Base-by-base conservation (phyloP, 805 yeast species). In the Lipomyces starkeyi region DNA sequence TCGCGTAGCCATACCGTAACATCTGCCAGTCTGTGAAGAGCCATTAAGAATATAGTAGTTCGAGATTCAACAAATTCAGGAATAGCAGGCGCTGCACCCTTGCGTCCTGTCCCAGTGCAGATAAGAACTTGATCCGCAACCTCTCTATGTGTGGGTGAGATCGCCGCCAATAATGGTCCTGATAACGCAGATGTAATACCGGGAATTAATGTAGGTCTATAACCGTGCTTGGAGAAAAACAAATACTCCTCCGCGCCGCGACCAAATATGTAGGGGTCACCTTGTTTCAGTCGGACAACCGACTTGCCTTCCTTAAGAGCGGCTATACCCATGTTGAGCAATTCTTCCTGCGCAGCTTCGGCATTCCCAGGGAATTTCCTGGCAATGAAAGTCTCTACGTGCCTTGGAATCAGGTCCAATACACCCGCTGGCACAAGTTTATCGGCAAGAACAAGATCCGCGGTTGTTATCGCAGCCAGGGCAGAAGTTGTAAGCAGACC, bases 361-460 rank as follows among this genome's bases (percentile, higher is more conserved):
- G 98, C 98, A 77, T 94, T 94, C 0, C 98, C 98, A 2, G 98
- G 98, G 80, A 93, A 94, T 78, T 94, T 94, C 54, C 92, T 84
- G 1, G 98, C 98, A 67, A 94, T 93, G 76, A 90, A 92, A 3
- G 89, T 81, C 58, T 88, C 88, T 0, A 96, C 91, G 37, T 83
- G 82, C 37, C 84, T 77, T 0, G 98, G 98, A n/a, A 94, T 88
- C 22, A 93, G 79, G 58, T 89, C 91, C 47, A 94, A 80, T 0
- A 94, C 96, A 73, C 88, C 89, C 73, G 90, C 91, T 2, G 98
- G 98, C 0, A 94, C 98, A 32, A 94, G 83, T 76, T 94, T 94
- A 77, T 94, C 98, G 0, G 98, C 96, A 55, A 94, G 80, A 2
- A 94, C 84, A 65, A 91, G 79, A 77, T 94, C 97, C 0, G 98